Evolutionary conservation across 148 eudicot species (phyloP), one percentile per base, ranked within the genome.

Genomic region (Vaccinium vitisidaea): DNA sequence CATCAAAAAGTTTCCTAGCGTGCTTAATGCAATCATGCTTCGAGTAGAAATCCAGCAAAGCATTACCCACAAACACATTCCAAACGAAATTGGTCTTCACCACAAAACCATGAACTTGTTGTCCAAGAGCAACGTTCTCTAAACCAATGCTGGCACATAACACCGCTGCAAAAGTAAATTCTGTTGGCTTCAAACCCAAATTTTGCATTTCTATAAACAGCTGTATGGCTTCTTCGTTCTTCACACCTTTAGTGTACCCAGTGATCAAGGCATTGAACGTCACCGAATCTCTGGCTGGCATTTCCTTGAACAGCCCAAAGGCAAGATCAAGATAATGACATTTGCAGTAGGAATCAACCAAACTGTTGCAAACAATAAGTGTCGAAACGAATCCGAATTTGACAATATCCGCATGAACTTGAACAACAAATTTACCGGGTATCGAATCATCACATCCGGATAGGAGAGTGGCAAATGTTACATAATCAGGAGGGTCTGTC

Each of bases 261-360:
- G 94, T 91, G 36, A 95, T 92, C 88, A 95, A 83, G 12, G 93
- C 87, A 86, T 93, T 95, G 83, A 89, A 94, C 50, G 92, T 90
- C 75, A 95, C 94, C 30, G 90, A 90, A 85, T 95, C 98, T 78
- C 89, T 91, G 9, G 53, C 39, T 1, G 87, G 65, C 91, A 90
- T 93, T 43, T 87, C 92, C 53, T 77, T 77, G 56, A 95, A 95
- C 25, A 93, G 39, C 67, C 75, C 71, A 71, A 84, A 80, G 80
- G 93, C 95, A 75, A 86, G 88, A 61, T 84, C 88, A 86, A 95
- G 89, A 85, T 83, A 86, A 76, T 50, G 90, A 69, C 88, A 89
- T 79, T 95, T 95, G 86, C 94, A 95, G 87, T 92, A 95, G 83
- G 94, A 92, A 86, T 92, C 93, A 54, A 95, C 84, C 89, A 95